Evolutionary conservation across 495 filamentous ascomycete genomes (phyloP).

Genomic region (Glonium stellatum): DNA sequence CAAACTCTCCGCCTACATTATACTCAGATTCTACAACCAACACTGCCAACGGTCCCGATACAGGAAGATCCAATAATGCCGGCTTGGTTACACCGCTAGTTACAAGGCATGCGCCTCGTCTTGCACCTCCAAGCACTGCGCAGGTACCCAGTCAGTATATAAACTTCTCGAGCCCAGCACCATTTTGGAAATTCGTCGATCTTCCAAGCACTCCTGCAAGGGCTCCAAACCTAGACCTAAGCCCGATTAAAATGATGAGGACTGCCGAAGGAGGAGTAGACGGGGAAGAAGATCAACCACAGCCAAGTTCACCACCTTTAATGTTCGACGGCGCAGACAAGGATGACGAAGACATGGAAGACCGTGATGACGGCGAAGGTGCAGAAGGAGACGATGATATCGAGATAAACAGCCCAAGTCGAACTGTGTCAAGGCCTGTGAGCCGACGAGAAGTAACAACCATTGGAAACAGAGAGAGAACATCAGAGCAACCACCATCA

Average conservation of each 20-base stretch:
- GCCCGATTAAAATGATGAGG: constrained; percentile 40
- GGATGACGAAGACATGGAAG: constrained; percentile 3
- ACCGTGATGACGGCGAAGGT: constrained; percentile 10
- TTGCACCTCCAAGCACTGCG: constrained; percentile 82
- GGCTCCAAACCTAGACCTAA: constrained; percentile 50
- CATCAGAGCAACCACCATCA: constrained; percentile 10
- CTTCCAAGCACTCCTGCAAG: constrained; percentile 72
- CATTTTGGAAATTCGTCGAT: constrained; percentile 87
- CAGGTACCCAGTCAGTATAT: constrained; percentile 91
- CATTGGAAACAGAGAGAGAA: constrained; percentile 1
- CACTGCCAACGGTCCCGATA: constrained; percentile 26
- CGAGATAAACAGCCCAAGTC: constrained; percentile 24
- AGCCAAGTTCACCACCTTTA: constrained; percentile 26
- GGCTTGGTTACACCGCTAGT: constrained; percentile 76
- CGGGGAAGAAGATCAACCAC: constrained; percentile 14
- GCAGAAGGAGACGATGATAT: constrained; percentile 23
- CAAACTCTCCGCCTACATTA: constrained; percentile 23
- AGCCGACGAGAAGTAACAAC: constrained; percentile 18
- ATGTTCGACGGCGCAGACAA: constrained; percentile 12
- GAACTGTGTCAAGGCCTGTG: constrained; percentile 26
- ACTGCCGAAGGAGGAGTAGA: constrained; percentile 13
- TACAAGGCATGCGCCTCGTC: constrained; percentile 68
- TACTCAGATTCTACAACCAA: constrained; percentile 27
- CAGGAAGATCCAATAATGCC: constrained; percentile 24
- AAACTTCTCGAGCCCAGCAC: constrained; percentile 90